Percentiles rank a stretch among this genome's conserved stretches.
phyloP scores from a whole-genome alignment of 2,329 filamentous ascomycete genomes.

The Stachybotrys echinatus region DNA sequence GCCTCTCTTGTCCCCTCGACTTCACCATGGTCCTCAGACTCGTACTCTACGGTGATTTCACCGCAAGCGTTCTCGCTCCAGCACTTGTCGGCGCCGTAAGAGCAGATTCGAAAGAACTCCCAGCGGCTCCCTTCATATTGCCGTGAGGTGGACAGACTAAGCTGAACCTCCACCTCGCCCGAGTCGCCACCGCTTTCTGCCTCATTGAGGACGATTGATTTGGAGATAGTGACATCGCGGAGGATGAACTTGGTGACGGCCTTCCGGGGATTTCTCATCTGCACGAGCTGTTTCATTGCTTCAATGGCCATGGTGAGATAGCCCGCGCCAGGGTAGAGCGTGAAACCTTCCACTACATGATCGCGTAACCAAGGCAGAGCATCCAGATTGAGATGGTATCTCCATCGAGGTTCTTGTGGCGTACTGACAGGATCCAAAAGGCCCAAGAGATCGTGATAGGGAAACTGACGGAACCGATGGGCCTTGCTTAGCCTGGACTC shows the following conservation, averaged over 20 bases:
- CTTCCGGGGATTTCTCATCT: not conserved
- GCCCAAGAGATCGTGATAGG: slow-evolving; percentile 8
- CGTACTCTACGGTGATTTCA: not conserved
- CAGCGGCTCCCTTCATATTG: not conserved
- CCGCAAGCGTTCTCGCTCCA: not conserved
- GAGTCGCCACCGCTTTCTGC: not conserved
- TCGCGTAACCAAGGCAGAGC: slow-evolving; percentile 36
- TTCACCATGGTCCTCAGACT: not conserved
- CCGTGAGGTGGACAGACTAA: not conserved
- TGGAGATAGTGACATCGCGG: not conserved
- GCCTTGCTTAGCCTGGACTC: slow-evolving; percentile 5
- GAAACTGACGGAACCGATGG: slow-evolving; percentile 2
- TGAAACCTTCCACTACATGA: slow-evolving; percentile 31
- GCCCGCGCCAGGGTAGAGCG: slow-evolving; percentile 37
- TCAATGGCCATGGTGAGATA: slow-evolving; percentile 23
- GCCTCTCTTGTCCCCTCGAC: not conserved
- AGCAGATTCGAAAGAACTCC: not conserved
- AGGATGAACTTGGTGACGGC: not conserved
- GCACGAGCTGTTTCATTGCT: slow-evolving; percentile 2
- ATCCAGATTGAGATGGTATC: slow-evolving; percentile 4
- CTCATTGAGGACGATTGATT: not conserved
- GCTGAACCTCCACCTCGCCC: not conserved
- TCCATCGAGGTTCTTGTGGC: slow-evolving; percentile 5
- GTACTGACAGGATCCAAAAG: not conserved
- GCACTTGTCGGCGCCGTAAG: not conserved